These are phyloP conservation scores for Russula virescens DNA, from an alignment of 768 basidiomycete genomes.

Conservation along the genomic window DNA sequence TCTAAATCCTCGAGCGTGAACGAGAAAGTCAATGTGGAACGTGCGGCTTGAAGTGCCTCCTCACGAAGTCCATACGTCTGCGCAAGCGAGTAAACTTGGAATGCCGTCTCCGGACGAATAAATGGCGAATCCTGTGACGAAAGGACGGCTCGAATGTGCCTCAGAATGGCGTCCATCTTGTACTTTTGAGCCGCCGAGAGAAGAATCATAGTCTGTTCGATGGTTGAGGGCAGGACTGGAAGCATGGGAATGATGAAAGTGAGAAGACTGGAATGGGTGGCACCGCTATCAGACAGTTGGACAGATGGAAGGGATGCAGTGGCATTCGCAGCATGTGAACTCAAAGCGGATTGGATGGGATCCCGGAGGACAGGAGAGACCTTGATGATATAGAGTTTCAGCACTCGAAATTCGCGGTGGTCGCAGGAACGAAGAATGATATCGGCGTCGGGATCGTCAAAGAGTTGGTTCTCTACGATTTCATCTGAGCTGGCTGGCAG, in stretches of 20 bases:
- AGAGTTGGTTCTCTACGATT: not conserved
- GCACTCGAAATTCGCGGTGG: conserved; percentile 39
- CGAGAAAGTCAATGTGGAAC: not conserved
- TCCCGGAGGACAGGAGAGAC: conserved; percentile 38
- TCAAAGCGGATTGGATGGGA: not conserved
- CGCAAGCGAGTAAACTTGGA: not conserved
- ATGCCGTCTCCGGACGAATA: not conserved
- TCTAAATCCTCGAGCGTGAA: not conserved
- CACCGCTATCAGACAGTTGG: not conserved
- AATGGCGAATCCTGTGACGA: not conserved
- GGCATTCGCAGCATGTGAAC: not conserved
- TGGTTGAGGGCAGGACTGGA: not conserved
- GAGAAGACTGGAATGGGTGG: not conserved
- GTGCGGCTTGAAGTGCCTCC: not conserved
- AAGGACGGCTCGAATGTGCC: not conserved
- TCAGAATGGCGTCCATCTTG: not conserved
- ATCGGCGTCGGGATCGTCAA: conserved; percentile 35
- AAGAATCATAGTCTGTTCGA: not conserved
- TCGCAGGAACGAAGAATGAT: conserved; percentile 40
- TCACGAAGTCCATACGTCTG: not conserved
- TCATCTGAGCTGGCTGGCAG: no score
- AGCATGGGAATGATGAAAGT: conserved; percentile 6
- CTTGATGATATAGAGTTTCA: conserved; percentile 38
- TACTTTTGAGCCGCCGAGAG: conserved; percentile 10
- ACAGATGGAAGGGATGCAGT: not conserved